These are phyloP conservation scores for Pseudozyma flocculosa DNA, from an alignment of 1,284 basidiomycete genomes.

Conservation along the genomic window DNA sequence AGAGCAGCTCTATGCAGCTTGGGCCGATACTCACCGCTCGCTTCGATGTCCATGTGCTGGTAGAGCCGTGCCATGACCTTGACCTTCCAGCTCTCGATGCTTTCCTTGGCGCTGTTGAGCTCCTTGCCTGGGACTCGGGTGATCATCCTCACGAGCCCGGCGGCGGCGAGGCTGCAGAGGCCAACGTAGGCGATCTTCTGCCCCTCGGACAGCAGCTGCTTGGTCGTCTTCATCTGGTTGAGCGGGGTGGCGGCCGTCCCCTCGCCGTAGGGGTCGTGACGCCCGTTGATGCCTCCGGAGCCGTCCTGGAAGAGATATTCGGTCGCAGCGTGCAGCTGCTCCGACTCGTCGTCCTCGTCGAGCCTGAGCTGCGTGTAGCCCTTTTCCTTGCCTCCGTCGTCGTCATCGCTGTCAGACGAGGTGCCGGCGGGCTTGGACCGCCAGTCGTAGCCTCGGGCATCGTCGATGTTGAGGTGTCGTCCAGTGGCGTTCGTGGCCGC, in stretches of 20 bases:
- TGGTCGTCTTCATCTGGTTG: slow-evolving; percentile 56
- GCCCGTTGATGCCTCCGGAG: slow-evolving; percentile 2
- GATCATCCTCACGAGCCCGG: slow-evolving; percentile 42
- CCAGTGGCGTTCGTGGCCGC: slow-evolving; percentile 47
- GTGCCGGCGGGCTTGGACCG: slow-evolving; percentile 39
- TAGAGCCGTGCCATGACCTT: slow-evolving; percentile 56
- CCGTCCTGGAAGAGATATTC: slow-evolving; percentile 55
- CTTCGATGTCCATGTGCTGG: slow-evolving; percentile 57
- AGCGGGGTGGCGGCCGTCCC: slow-evolving; percentile 46
- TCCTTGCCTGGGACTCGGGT: slow-evolving; percentile 41
- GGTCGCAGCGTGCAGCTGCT: slow-evolving; percentile 52
- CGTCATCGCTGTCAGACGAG: slow-evolving; percentile 13
- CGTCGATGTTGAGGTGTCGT: slow-evolving; percentile 50
- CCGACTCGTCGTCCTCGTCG: slow-evolving; percentile 55
- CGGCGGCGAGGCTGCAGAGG: slow-evolving; percentile 49
- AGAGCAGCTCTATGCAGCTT: too few relatives aligned
- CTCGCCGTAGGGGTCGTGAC: slow-evolving; percentile 26
- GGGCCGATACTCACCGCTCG: slow-evolving; percentile 38
- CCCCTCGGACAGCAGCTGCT: slow-evolving; percentile 51
- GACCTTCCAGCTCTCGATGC: slow-evolving; percentile 48
- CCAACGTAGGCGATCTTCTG: slow-evolving; percentile 58
- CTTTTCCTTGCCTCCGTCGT: slow-evolving; percentile 32
- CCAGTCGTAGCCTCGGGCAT: slow-evolving; percentile 56
- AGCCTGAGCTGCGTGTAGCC: slow-evolving; percentile 56
- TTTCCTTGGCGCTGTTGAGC: slow-evolving; percentile 30